These are phyloP conservation scores for Phialophora verrucosa DNA, from an alignment of 2,329 filamentous ascomycete species.

Conservation along the genomic window DNA sequence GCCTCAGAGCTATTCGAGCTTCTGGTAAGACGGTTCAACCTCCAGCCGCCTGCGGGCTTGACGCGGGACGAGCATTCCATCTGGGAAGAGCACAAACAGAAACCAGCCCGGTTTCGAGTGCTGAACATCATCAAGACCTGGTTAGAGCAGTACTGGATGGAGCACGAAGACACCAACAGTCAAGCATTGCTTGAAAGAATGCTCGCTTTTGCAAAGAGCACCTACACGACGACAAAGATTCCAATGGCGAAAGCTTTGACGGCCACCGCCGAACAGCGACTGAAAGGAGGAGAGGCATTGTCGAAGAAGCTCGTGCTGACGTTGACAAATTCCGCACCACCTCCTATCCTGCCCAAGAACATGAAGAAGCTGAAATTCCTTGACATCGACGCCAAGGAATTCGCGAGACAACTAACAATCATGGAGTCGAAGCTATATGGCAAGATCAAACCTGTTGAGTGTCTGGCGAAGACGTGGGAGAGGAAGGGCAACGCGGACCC, in stretches of 20 bases:
- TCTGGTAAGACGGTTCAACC: constrained; percentile 86
- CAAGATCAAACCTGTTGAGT: constrained; percentile 95
- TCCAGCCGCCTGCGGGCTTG: constrained; percentile 86
- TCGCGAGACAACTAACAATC: constrained; percentile 95
- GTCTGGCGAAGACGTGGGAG: constrained; percentile 98
- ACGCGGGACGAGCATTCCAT: constrained; percentile 75
- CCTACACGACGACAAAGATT: constrained; percentile 90
- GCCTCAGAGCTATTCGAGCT: constrained; percentile 91
- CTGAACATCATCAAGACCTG: constrained; percentile 98
- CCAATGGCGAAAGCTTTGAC: constrained; percentile 85
- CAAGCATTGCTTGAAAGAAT: constrained; percentile 86
- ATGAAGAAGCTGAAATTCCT: constrained; percentile 99
- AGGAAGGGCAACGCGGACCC: constrained; percentile 82
- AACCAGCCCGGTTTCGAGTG: constrained; percentile 91
- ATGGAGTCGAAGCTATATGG: constrained; percentile 94
- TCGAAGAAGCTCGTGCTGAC: constrained; percentile 87
- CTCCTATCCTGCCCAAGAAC: constrained; percentile 94
- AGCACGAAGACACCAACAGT: constrained; percentile 82
- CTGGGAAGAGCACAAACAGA: constrained; percentile 95
- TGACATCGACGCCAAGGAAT: constrained; percentile 94
- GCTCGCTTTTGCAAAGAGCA: constrained; percentile 87
- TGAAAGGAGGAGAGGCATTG: constrained; percentile 84
- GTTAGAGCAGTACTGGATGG: constrained; percentile 99
- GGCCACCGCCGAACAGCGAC: constrained; percentile 83
- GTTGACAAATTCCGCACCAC: constrained; percentile 77